Evolutionary conservation across 805 yeast genomes (phyloP).

Genomic region (Candida qinlingensis): DNA sequence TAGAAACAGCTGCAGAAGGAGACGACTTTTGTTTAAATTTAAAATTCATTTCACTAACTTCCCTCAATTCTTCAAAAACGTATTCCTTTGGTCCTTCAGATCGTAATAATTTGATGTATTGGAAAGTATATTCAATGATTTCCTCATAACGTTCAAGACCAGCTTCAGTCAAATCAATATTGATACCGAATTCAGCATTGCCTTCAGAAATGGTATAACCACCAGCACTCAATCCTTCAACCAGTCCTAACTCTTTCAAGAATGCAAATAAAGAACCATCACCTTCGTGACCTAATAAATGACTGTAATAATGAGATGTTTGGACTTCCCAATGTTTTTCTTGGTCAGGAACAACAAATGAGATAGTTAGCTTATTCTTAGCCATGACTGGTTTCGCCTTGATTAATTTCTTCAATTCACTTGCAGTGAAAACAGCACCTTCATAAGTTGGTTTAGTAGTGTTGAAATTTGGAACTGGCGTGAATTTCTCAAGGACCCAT

Average conservation of each 20-base stretch:
- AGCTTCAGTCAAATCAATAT: slow-evolving; percentile 66
- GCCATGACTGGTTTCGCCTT: slow-evolving; percentile 83
- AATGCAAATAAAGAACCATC: slow-evolving; percentile 73
- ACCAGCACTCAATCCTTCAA: slow-evolving; percentile 73
- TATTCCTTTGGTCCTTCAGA: slow-evolving; percentile 63
- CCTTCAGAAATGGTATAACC: slow-evolving; percentile 61
- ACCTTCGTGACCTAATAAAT: slow-evolving; percentile 89
- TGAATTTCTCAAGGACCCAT: slow-evolving; percentile 67
- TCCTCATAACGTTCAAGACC: slow-evolving; percentile 65
- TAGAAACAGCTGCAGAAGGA: slow-evolving; percentile 69
- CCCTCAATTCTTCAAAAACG: slow-evolving; percentile 73
- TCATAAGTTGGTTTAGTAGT: slow-evolving; percentile 32
- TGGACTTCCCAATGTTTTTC: slow-evolving; percentile 58
- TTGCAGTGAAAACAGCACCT: slow-evolving; percentile 41
- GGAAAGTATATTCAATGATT: slow-evolving; percentile 57
- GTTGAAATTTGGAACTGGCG: slow-evolving; percentile 48
- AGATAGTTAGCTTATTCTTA: slow-evolving; percentile 55
- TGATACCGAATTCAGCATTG: slow-evolving; percentile 60
- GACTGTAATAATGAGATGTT: slow-evolving; percentile 70
- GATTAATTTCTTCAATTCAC: slow-evolving; percentile 49
- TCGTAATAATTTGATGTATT: slow-evolving; percentile 62
- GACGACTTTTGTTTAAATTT: slow-evolving; percentile 74
- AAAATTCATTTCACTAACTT: slow-evolving; percentile 64
- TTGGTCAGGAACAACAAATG: slow-evolving; percentile 77
- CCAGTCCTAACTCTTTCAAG: slow-evolving; percentile 74